Conservation (phyloP, 2,329 filamentous ascomycete species). For the Cladophialophora carrionii region DNA sequence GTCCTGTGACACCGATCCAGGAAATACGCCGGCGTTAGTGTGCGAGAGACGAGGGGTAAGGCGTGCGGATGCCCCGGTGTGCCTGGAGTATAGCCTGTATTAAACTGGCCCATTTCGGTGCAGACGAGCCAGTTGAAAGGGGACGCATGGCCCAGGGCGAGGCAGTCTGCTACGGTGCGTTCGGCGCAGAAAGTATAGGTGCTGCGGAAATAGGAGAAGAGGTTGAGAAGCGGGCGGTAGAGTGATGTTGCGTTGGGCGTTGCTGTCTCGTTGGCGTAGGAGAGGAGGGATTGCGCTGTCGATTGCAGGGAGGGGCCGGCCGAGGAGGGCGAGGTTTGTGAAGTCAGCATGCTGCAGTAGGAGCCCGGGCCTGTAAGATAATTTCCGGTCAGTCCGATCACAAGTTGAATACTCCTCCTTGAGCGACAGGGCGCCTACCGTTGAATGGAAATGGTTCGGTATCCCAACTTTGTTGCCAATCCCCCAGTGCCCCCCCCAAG, state of each 20-base stretch:
- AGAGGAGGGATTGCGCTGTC: neutral
- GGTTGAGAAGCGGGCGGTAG: slow-evolving; percentile 14
- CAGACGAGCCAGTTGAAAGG: slow-evolving; percentile 12
- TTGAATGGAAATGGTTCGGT: neutral
- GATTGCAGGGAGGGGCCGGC: slow-evolving; percentile 1
- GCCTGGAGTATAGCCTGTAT: slow-evolving; percentile 18
- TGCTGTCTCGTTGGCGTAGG: slow-evolving; percentile 12
- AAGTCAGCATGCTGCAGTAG: slow-evolving; percentile 15
- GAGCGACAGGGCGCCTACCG: neutral
- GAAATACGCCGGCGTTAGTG: slow-evolving; percentile 65
- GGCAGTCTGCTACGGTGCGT: slow-evolving; percentile 1
- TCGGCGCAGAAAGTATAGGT: slow-evolving; percentile 9
- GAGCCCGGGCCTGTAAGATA: slow-evolving; percentile 4
- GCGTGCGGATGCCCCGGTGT: slow-evolving; percentile 9
- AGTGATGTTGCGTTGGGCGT: slow-evolving; percentile 7
- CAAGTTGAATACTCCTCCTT: neutral
- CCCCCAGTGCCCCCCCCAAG: slow-evolving; percentile 51
- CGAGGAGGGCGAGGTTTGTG: neutral
- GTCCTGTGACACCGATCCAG: slow-evolving; percentile 65
- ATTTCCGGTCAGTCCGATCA: neutral
- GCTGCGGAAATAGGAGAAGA: slow-evolving; percentile 2
- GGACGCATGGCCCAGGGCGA: neutral
- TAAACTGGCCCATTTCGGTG: slow-evolving; percentile 13
- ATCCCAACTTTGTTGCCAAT: slow-evolving; percentile 57
- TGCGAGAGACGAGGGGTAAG: slow-evolving; percentile 71